Percentiles rank a stretch among this genome's conserved stretches.
Conservation (phyloP, 192 early-diverging fungal genomes). For the Coemansia sp. region DNA sequence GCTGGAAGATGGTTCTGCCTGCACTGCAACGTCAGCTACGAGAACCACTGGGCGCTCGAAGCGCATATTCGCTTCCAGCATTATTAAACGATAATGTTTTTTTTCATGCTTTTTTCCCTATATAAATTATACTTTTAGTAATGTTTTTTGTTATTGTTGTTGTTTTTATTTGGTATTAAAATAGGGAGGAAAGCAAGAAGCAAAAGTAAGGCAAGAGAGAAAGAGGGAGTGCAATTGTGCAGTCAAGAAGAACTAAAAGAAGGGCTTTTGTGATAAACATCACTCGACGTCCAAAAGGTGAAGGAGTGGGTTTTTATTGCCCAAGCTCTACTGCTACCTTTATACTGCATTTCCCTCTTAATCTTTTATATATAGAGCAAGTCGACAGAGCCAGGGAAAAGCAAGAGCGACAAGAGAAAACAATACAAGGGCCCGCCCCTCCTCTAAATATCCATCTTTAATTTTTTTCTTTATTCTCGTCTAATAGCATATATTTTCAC, state of each 20-base stretch:
- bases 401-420: too few relatives aligned
- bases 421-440: too few relatives aligned
- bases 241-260: too few relatives aligned
- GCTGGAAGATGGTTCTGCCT: conserved; percentile 42
- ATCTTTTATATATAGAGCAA: too few relatives aligned
- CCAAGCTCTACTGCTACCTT: too few relatives aligned
- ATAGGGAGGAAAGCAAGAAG: background rate
- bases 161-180: background rate
- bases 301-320: too few relatives aligned
- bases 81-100: background rate
- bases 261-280: too few relatives aligned
- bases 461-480: background rate
- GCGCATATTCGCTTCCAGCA: conserved; percentile 22
- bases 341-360: too few relatives aligned
- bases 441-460: background rate
- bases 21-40: conserved; percentile 48
- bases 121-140: background rate
- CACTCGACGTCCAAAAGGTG: too few relatives aligned
- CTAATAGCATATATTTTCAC: background rate
- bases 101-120: background rate
- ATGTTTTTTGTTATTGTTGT: background rate
- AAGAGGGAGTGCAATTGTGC: background rate
- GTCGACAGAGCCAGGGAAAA: too few relatives aligned
- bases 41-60: conserved; percentile 31
- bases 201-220: background rate